These are phyloP conservation scores for Bacterosira constricta DNA, from an alignment of 108 stramenopile genomes.

Conservation along the genomic window DNA sequence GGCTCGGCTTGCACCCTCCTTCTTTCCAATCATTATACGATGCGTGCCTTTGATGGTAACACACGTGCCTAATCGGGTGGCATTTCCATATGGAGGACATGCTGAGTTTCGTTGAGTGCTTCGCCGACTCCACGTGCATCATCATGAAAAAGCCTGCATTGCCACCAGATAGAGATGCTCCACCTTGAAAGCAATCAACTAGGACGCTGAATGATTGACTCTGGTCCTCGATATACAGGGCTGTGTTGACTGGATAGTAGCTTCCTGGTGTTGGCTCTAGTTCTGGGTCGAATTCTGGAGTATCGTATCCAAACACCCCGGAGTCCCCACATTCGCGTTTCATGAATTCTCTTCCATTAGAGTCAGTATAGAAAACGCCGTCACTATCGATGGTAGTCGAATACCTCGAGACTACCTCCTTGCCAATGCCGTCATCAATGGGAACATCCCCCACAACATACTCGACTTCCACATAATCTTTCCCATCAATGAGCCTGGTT, in stretches of 20 bases:
- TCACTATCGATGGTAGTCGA: constrained; percentile 57
- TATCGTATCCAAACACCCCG: constrained; percentile 51
- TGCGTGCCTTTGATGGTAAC: constrained; percentile 87
- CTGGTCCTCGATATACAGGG: constrained; percentile 85
- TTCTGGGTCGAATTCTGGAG: background rate
- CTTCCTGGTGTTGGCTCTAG: constrained; percentile 92
- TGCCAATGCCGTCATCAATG: constrained; percentile 75
- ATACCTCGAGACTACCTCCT: constrained; percentile 86
- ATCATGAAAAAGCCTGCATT: constrained; percentile 81
- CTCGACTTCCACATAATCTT: constrained; percentile 87
- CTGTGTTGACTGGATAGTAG: constrained; percentile 96
- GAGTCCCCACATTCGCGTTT: constrained; percentile 70
- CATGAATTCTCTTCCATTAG: constrained; percentile 95
- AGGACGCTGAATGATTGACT: constrained; percentile 63
- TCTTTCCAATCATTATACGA: constrained; percentile 71
- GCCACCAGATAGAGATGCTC: constrained; percentile 87
- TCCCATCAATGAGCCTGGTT: constrained; percentile 63
- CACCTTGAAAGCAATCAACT: constrained; percentile 91
- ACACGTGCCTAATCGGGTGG: constrained; percentile 80
- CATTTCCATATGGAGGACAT: constrained; percentile 84
- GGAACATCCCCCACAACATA: constrained; percentile 93
- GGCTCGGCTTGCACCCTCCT: constrained; percentile 58
- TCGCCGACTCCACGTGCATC: constrained; percentile 77
- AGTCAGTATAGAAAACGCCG: constrained; percentile 91
- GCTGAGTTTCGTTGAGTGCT: constrained; percentile 88